Evolutionary conservation across 768 basidiomycete species (phyloP).

Genomic region (Xanthoconium purpureum): DNA sequence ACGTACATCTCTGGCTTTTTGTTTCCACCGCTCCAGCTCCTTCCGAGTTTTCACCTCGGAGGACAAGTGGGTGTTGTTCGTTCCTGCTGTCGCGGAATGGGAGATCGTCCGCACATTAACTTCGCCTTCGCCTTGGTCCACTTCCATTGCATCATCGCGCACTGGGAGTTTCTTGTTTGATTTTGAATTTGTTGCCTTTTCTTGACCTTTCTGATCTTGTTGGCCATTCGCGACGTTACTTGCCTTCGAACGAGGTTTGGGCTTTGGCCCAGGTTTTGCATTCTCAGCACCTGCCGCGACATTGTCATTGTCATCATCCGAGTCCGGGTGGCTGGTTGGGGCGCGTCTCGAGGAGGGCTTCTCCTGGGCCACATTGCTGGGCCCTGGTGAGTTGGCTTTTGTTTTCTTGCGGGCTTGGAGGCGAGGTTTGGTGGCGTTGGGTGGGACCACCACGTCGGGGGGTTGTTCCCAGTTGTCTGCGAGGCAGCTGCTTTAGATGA

Average conservation of each 20-base stretch:
- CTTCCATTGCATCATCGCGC: constrained; percentile 14
- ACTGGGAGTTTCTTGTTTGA: constrained; percentile 3
- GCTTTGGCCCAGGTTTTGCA: constrained; percentile 11
- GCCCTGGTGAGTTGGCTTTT: constrained; percentile 11
- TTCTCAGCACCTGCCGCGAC: not conserved
- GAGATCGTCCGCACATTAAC: not conserved
- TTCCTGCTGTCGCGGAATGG: constrained; percentile 5
- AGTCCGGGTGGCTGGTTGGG: not conserved
- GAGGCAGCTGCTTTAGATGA: constrained; percentile 25
- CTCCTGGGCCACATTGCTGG: constrained; percentile 12
- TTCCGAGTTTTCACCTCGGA: constrained; percentile 15
- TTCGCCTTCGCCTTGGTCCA: constrained; percentile 6
- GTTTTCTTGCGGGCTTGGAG: constrained; percentile 18
- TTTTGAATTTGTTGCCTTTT: constrained; percentile 9
- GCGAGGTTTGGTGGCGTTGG: constrained; percentile 15
- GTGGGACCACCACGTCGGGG: constrained; percentile 1
- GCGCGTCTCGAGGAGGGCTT: constrained; percentile 18
- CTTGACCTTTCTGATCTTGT: constrained; percentile 8
- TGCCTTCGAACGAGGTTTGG: constrained; percentile 18
- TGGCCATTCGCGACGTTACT: constrained; percentile 1
- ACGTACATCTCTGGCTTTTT: constrained; percentile 27
- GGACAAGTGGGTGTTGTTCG: constrained; percentile 10
- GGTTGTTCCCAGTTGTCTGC: constrained; percentile 23
- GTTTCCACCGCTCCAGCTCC: constrained; percentile 33
- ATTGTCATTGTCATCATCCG: constrained; percentile 1